These are phyloP conservation scores for Starmera caribaea DNA, from an alignment of 805 yeast species.

Conservation along the genomic window DNA sequence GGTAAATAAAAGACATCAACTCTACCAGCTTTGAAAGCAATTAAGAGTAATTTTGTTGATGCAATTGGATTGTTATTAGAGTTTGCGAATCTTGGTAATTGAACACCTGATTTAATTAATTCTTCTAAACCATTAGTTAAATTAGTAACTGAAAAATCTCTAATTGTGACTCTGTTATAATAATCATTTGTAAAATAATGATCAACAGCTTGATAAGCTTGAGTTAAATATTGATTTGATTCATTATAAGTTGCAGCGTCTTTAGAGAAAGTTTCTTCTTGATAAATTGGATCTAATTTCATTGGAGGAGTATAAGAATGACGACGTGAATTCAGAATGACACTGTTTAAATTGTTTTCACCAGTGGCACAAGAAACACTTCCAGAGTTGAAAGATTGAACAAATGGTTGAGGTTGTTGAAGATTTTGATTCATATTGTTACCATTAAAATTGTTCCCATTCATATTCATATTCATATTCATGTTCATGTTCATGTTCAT, in stretches of 20 bases:
- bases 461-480: too few species aligned
- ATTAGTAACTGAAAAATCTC: conserved; percentile 9
- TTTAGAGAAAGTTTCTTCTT: background rate
- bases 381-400: too few species aligned
- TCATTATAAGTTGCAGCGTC: conserved; percentile 5
- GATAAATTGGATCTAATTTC: background rate
- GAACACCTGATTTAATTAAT: background rate
- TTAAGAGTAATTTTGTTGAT: conserved; percentile 38
- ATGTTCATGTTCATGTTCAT: too few species aligned
- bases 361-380: too few species aligned
- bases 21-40: conserved; percentile 73
- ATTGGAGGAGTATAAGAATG: conserved; percentile 1
- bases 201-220: conserved; percentile 13
- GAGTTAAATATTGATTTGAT: conserved; percentile 7
- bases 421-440: too few species aligned
- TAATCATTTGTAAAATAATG: conserved; percentile 16
- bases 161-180: conserved; percentile 13
- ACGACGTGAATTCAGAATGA: background rate
- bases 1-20: conserved; percentile 68
- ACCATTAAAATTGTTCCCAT: too few species aligned
- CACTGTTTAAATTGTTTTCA: background rate
- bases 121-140: background rate
- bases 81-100: conserved; percentile 2
- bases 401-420: too few species aligned
- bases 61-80: conserved; percentile 7